A percentile compares a stretch with the other conserved stretches of the same genome.
Evolutionary conservation across 805 yeast genomes (phyloP).

Genomic region (Ascoidea rubescens): DNA sequence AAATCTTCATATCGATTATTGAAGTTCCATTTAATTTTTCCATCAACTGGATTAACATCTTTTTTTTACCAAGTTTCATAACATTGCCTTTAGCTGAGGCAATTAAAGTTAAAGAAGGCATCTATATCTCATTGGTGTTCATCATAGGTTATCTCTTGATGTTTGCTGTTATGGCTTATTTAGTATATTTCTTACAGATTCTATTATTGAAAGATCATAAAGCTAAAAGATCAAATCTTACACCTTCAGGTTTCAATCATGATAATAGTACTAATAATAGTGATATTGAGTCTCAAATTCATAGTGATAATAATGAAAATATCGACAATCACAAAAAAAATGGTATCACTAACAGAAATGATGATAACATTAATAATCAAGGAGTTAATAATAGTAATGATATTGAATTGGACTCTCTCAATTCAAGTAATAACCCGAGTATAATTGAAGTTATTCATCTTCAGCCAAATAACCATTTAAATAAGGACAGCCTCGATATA

Average conservation of each 20-base stretch:
- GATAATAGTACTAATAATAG: not conserved
- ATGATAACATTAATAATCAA: too few relatives aligned
- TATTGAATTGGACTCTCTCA: not conserved
- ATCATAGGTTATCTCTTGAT: conserved; percentile 48
- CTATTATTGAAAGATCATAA: conserved; percentile 7
- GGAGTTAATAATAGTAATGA: not conserved
- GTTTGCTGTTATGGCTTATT: conserved; percentile 33
- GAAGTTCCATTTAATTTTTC: conserved; percentile 58
- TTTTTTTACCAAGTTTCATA: conserved; percentile 67
- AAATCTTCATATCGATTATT: conserved; percentile 19
- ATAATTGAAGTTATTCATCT: not conserved
- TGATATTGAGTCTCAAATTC: not conserved
- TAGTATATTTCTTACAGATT: conserved; percentile 28
- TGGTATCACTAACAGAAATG: not conserved
- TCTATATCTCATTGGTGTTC: conserved; percentile 64
- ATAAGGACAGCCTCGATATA: not conserved
- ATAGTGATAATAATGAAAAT: too few relatives aligned
- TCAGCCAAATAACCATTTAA: too few relatives aligned
- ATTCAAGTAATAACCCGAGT: too few relatives aligned
- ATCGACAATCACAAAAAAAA: too few relatives aligned
- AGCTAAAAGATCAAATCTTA: conserved; percentile 12
- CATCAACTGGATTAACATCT: conserved; percentile 64
- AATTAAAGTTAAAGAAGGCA: conserved; percentile 52
- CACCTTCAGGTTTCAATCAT: not conserved
- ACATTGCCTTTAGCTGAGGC: conserved; percentile 55